A percentile compares a stretch with the other conserved stretches of the same genome.
Evolutionary conservation across 73 alveolate species (phyloP).

Genomic region (Paramecium pentaurelia): DNA sequence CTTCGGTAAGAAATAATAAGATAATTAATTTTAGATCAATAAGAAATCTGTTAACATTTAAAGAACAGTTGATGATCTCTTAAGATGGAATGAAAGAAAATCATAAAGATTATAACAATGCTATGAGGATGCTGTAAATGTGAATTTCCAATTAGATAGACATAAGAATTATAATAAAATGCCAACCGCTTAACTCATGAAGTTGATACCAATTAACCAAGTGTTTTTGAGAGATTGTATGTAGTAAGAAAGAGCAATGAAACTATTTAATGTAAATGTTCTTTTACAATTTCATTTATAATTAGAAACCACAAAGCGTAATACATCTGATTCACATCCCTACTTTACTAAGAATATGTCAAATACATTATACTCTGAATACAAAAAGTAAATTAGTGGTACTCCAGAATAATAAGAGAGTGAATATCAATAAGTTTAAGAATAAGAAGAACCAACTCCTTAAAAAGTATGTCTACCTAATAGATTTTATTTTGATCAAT

Average conservation of each 20-base stretch:
- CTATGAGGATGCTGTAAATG: not conserved
- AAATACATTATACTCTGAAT: not conserved
- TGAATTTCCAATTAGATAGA: not conserved
- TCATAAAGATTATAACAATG: not conserved
- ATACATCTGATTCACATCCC: slow-evolving; percentile 32
- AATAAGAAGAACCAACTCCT: not conserved
- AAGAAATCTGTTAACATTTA: not conserved
- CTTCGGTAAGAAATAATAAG: not conserved
- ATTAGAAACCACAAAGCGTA: not conserved
- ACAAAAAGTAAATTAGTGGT: not conserved
- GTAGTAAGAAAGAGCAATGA: slow-evolving; percentile 43
- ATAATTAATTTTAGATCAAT: not conserved
- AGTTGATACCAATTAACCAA: not conserved
- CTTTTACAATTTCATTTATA: not conserved
- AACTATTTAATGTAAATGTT: not conserved
- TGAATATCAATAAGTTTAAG: not conserved
- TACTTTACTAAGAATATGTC: slow-evolving; percentile 29
- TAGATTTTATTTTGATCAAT: not conserved
- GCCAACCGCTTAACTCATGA: not conserved
- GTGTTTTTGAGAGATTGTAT: slow-evolving; percentile 33
- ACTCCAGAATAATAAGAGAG: not conserved
- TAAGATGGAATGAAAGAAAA: slow-evolving; percentile 44
- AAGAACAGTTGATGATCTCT: slow-evolving; percentile 41
- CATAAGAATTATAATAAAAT: not conserved
- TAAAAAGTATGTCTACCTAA: not conserved